Percentiles rank a stretch among this genome's conserved stretches.
Conservation (phyloP, 768 basidiomycete genomes). For the Boletus insuetus region DNA sequence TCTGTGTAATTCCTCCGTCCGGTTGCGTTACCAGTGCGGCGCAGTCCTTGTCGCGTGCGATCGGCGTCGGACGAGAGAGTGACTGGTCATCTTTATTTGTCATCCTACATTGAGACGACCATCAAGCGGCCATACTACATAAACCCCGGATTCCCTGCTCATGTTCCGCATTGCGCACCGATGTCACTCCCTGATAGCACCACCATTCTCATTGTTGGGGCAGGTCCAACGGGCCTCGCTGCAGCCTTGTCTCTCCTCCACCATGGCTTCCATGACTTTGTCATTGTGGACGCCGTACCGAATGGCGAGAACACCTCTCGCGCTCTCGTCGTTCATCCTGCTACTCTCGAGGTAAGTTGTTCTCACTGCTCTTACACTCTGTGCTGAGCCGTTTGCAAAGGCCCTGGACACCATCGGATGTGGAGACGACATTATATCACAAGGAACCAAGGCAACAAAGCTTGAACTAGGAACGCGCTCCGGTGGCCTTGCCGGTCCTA, state of each 20-base stretch:
- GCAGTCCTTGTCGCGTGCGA: not conserved
- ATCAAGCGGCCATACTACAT: not conserved
- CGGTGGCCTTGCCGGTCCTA: slow-evolving; percentile 21
- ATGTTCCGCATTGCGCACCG: not conserved
- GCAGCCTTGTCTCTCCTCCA: slow-evolving; percentile 45
- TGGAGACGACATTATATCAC: slow-evolving; percentile 37
- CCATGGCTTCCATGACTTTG: slow-evolving; percentile 40
- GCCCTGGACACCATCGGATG: slow-evolving; percentile 44
- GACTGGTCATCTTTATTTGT: slow-evolving; percentile 1
- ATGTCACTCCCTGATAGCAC: slow-evolving; percentile 36
- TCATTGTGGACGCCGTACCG: slow-evolving; percentile 41
- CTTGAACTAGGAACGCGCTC: slow-evolving; percentile 34
- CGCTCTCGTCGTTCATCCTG: slow-evolving; percentile 49
- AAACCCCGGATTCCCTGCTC: not conserved
- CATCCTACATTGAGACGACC: not conserved
- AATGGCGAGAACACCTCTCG: slow-evolving; percentile 43
- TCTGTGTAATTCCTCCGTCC: too few relatives aligned
- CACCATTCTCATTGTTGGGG: slow-evolving; percentile 49
- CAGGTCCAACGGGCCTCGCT: slow-evolving; percentile 49
- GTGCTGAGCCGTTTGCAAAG: slow-evolving; percentile 10
- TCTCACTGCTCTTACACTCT: not conserved
- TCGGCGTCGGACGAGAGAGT: not conserved
- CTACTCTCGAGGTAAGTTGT: slow-evolving; percentile 46
- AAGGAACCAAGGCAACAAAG: slow-evolving; percentile 33
- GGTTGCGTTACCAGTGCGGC: too few relatives aligned